Conservation (phyloP, 768 basidiomycete genomes). For the Xerocomus potaroensis region DNA sequence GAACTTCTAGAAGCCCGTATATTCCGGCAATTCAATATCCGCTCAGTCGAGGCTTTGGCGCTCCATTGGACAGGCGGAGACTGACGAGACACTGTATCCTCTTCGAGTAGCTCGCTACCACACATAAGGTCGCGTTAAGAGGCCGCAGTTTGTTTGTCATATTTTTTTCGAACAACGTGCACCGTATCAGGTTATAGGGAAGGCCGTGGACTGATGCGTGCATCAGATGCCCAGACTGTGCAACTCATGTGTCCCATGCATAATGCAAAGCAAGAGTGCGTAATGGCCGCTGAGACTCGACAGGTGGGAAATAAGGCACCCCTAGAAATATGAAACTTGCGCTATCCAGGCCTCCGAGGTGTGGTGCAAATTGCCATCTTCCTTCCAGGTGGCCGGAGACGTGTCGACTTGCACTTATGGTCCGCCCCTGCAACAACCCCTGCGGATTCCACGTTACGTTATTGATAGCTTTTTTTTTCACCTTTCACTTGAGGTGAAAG, state of each 20-base stretch:
- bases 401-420: conserved; percentile 10
- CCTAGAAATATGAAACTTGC: conserved; percentile 22
- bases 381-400: conserved; percentile 10
- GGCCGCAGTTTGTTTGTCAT: conserved; percentile 7
- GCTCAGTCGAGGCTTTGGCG: conserved; percentile 30
- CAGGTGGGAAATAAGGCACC: conserved; percentile 16
- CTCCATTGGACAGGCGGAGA: conserved; percentile 15
- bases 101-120: conserved; percentile 14
- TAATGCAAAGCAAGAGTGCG: conserved; percentile 7
- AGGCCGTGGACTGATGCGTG: conserved; percentile 15
- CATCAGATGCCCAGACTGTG: conserved; percentile 11
- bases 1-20: conserved; percentile 26
- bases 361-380: conserved; percentile 12
- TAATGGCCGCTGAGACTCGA: conserved; percentile 4
- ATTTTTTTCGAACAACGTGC: conserved; percentile 1
- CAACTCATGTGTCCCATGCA: conserved; percentile 1
- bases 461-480: conserved; percentile 12
- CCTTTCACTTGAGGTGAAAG: conserved; percentile 9
- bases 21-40: conserved; percentile 30
- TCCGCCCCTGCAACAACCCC: conserved; percentile 16
- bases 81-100: conserved; percentile 11
- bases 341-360: conserved; percentile 12
- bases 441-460: conserved; percentile 26
- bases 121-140: conserved; percentile 5
- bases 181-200: conserved; percentile 8